These are phyloP conservation scores for Cinnamomum chago DNA, from an alignment of 164 flowering plant genomes.

Conservation along the genomic window DNA sequence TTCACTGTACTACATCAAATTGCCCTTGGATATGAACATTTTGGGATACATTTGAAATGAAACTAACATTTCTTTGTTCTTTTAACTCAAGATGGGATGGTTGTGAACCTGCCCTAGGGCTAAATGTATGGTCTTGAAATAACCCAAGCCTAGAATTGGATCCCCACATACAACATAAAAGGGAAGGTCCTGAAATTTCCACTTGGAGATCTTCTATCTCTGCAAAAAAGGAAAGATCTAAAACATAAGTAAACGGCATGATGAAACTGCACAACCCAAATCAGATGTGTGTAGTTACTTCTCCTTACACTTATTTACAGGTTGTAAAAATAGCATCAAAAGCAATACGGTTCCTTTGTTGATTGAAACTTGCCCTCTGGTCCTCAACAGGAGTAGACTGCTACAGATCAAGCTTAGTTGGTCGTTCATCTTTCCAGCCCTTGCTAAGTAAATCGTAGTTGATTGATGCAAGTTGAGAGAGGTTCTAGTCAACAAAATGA, in stretches of 20 bases:
- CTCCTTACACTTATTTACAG: conserved; percentile 48
- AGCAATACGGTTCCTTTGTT: neutral
- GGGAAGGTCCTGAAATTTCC: conserved; percentile 28
- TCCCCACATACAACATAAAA: conserved; percentile 1
- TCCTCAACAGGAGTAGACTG: neutral
- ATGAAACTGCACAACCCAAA: too few species aligned
- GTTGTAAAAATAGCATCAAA: conserved; percentile 29
- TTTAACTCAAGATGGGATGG: too few species aligned
- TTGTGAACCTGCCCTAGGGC: too few species aligned
- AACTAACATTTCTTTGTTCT: too few species aligned
- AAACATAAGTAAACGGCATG: neutral
- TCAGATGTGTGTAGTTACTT: neutral
- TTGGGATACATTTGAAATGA: too few species aligned
- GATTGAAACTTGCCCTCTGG: neutral
- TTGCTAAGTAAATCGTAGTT: conserved; percentile 88
- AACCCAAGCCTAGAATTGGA: conserved; percentile 11
- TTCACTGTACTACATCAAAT: too few species aligned
- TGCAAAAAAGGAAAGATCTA: conserved; percentile 19
- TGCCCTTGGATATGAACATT: too few species aligned
- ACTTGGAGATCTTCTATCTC: conserved; percentile 32
- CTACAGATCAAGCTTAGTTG: conserved; percentile 37
- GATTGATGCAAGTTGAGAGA: conserved; percentile 95
- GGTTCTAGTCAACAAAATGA: conserved; percentile 47
- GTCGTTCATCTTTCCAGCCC: conserved; percentile 78
- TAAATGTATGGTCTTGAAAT: neutral